Conservation (phyloP, 164 flowering plant genomes). For the Brasenia schreberi region DNA sequence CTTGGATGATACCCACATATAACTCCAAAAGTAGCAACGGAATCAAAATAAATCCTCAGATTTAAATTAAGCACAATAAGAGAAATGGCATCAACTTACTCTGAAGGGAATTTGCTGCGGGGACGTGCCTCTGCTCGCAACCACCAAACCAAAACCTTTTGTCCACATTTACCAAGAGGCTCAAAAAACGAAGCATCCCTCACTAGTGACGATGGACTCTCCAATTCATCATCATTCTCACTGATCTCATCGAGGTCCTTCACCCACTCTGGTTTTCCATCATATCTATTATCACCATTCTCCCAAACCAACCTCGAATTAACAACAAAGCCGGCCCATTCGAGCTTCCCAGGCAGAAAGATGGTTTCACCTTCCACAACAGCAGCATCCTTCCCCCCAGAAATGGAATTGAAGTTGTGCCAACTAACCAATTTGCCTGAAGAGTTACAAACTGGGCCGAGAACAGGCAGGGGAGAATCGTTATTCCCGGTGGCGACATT, state of each 20-base stretch:
- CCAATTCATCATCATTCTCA: slow-evolving; percentile 30
- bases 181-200: slow-evolving; percentile 69
- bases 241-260: slow-evolving; percentile 42
- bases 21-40: not conserved
- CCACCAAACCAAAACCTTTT: slow-evolving; percentile 95
- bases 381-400: slow-evolving; percentile 43
- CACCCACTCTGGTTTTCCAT: slow-evolving; percentile 60
- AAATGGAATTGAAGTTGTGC: slow-evolving; percentile 69
- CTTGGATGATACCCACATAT: no score
- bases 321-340: slow-evolving; percentile 94
- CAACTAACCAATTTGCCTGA: slow-evolving; percentile 71
- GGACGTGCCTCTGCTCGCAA: slow-evolving; percentile 93
- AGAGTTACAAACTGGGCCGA: slow-evolving; percentile 92
- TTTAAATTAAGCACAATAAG: not conserved
- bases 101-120: slow-evolving; percentile 87
- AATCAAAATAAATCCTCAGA: not conserved
- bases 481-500: not conserved
- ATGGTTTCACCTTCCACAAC: slow-evolving; percentile 59
- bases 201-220: slow-evolving; percentile 63
- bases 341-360: slow-evolving; percentile 74
- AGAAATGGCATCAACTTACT: slow-evolving; percentile 29
- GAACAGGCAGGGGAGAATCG: slow-evolving; percentile 46
- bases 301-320: slow-evolving; percentile 83
- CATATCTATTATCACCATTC: slow-evolving; percentile 24
- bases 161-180: slow-evolving; percentile 91